phyloP scores from a whole-genome alignment of 257 asterid species.

The Ballota nigra region DNA sequence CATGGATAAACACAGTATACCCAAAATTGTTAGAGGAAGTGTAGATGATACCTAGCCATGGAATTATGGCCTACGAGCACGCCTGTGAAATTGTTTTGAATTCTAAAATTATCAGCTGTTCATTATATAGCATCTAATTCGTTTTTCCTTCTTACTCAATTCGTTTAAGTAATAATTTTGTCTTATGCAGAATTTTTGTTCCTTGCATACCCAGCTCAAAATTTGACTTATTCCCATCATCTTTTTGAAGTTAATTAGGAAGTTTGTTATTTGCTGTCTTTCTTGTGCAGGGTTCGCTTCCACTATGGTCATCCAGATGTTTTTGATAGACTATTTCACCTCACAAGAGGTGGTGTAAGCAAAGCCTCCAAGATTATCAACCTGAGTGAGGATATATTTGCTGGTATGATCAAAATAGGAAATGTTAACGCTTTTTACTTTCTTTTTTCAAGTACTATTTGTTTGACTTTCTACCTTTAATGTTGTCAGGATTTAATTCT shows the following conservation, averaged over 20 bases:
- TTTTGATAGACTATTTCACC: conserved; percentile 44
- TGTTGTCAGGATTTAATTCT: conserved; percentile 37
- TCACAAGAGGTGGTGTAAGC: conserved; percentile 48
- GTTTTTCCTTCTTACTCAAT: neutral
- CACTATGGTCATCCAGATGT: conserved; percentile 53
- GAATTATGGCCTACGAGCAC: neutral
- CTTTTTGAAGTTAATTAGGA: neutral
- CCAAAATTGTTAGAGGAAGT: neutral
- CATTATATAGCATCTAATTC: neutral
- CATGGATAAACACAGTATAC: neutral
- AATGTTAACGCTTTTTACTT: neutral
- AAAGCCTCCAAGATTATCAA: conserved; percentile 47
- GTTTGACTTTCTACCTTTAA: conserved; percentile 9
- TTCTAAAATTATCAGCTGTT: neutral
- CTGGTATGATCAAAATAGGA: conserved; percentile 27
- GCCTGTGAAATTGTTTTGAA: no score
- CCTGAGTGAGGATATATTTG: conserved; percentile 45
- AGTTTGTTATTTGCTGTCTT: neutral
- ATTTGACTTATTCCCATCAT: neutral
- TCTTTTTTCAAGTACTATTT: neutral
- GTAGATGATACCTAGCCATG: neutral
- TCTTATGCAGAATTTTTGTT: neutral
- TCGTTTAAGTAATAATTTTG: neutral
- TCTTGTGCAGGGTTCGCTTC: conserved; percentile 37
- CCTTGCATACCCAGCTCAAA: neutral